Evolutionary conservation across 192 early-diverging fungal genomes (phyloP).

Genomic region (Coemansia biformis): DNA sequence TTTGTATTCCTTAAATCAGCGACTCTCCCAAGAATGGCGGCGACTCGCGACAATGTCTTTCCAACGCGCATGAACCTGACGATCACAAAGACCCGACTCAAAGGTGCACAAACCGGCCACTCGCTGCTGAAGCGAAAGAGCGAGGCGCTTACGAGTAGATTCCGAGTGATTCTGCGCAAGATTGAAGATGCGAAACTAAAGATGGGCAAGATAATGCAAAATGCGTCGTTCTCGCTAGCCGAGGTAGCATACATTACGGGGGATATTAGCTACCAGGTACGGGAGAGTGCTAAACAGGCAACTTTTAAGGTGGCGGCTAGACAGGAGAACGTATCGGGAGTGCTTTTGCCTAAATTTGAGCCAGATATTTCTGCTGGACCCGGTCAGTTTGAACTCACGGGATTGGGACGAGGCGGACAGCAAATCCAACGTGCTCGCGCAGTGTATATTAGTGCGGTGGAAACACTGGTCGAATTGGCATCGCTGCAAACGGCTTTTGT

Average conservation of each 20-base stretch:
- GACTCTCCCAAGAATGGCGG: constrained; percentile 64
- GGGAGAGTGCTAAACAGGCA: constrained; percentile 88
- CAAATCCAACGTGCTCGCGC: constrained; percentile 92
- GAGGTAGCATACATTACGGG: constrained; percentile 96
- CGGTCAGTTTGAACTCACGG: constrained; percentile 97
- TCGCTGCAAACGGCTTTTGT: constrained; percentile 98
- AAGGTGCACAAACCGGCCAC: constrained; percentile 97
- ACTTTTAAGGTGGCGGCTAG: constrained; percentile 87
- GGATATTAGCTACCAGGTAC: constrained; percentile 96
- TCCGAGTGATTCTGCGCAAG: constrained; percentile 90
- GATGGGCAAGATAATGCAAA: constrained; percentile 99
- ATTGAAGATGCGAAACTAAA: constrained; percentile 98
- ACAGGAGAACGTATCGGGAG: constrained; percentile 97
- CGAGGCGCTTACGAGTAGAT: constrained; percentile 92
- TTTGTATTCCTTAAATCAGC: neutral
- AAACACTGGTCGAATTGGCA: constrained; percentile 96
- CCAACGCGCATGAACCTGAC: constrained; percentile 98
- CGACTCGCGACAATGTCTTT: constrained; percentile 78
- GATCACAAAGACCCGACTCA: constrained; percentile 89
- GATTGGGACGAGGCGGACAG: constrained; percentile 95
- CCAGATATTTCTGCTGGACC: constrained; percentile 64
- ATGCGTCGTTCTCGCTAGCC: constrained; percentile 94
- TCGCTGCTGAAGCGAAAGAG: constrained; percentile 96
- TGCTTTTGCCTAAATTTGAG: constrained; percentile 91
- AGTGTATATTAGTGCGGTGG: constrained; percentile 89